Evolutionary conservation across 768 basidiomycete species (phyloP), one percentile per base, ranked within the genome.

Genomic region (Leccinum variicolor): DNA sequence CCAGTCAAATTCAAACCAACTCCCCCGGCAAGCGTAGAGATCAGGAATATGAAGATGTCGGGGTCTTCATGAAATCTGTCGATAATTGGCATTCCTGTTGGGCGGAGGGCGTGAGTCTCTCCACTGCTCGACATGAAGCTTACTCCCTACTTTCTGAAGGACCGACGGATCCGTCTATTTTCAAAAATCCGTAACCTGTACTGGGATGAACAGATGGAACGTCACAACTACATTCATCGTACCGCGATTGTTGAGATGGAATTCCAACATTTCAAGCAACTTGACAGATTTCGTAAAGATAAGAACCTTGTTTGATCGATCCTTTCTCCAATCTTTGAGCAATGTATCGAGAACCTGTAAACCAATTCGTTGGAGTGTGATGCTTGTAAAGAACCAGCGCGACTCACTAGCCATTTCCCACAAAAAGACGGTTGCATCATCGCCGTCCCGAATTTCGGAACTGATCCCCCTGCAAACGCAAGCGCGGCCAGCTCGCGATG

Each of bases 241-340:
- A 88, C 89, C 73, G 67, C 75, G 75, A 10, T 73, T 74, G n/a
- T 76, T 76, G 13, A 94, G 79, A 69, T 91, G 89, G 64, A 84
- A 88, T 34, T 89, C 83, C 26, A 97, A 73, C 85, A 94, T 92
- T 17, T 90, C 87, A 13, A 98, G 77, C 25, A 98, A 74, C 69
- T 94, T 93, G 55, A 95, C 91, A 1, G 92, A 90, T 69, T 94
- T 94, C 3, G 94, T 94, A 73, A 98, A 98, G 57, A 98, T 86
- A 45, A 98, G 77, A 41, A 97, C 92, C 74, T 97, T 98, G 73
- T 91, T 94, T 0, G 81, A 77, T 17, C 72, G 69, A 49, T 86
- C 84, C 63, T 81, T 82, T 64, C 81, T 80, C 82, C 87, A 86
- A 47, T 86, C 81, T 49, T 79, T 81, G 21, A 98, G 75, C 3